Percentiles rank a stretch among this genome's conserved stretches.
phyloP scores from a whole-genome alignment of 2,329 filamentous ascomycete species.

The Drechslerella dactyloides region DNA sequence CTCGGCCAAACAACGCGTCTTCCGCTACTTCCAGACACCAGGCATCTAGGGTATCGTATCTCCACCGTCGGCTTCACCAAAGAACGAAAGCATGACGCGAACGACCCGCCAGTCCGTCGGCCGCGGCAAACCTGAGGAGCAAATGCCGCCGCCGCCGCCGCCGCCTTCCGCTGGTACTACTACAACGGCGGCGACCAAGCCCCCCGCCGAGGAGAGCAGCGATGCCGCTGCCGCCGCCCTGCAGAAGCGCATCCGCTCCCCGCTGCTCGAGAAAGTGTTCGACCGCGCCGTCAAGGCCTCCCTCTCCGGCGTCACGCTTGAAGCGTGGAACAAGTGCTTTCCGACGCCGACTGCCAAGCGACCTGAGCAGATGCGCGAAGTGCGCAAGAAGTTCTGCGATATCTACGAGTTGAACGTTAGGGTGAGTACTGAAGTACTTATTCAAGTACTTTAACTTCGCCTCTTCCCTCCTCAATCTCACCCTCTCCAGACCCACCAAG shows the following conservation, averaged over 20 bases:
- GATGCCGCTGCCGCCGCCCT: slow-evolving; percentile 26
- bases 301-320: slow-evolving; percentile 35
- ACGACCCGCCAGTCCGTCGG: slow-evolving; percentile 40
- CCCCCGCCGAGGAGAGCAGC: background rate
- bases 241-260: slow-evolving; percentile 39
- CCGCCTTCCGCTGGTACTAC: slow-evolving; percentile 1
- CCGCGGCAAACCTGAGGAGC: slow-evolving; percentile 21
- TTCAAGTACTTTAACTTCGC: too few species aligned
- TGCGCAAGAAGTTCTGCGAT: slow-evolving; percentile 37
- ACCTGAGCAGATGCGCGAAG: slow-evolving; percentile 37
- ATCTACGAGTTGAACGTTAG: slow-evolving; percentile 44
- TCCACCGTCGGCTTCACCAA: slow-evolving; percentile 2
- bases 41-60: too few species aligned
- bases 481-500: too few species aligned
- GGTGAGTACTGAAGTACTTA: too few species aligned
- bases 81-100: slow-evolving; percentile 24
- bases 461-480: too few species aligned
- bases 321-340: slow-evolving; percentile 47
- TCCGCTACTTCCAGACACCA: background rate
- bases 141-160: slow-evolving; percentile 21
- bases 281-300: slow-evolving; percentile 38
- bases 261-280: slow-evolving; percentile 45
- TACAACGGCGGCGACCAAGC: background rate
- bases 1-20: slow-evolving; percentile 38
- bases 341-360: slow-evolving; percentile 27